A percentile compares a stretch with the other conserved stretches of the same genome.
Evolutionary conservation across 1,284 basidiomycete genomes (phyloP).

Genomic region (Ustilago curta): DNA sequence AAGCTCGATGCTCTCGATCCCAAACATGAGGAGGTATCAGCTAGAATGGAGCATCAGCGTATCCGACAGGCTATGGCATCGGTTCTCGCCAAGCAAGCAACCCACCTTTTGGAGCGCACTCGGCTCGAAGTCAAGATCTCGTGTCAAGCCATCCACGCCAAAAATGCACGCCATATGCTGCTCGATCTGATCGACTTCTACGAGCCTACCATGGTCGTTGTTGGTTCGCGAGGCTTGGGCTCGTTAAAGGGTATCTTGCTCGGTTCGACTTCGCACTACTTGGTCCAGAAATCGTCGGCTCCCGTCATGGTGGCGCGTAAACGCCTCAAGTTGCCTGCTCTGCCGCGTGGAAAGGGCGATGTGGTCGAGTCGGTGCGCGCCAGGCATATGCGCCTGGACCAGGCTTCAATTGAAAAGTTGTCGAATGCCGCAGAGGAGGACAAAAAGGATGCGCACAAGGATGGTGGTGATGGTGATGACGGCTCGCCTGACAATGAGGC

Average conservation of each 20-base stretch:
- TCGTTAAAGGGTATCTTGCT: slow-evolving; percentile 93
- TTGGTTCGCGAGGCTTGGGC: slow-evolving; percentile 89
- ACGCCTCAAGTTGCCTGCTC: slow-evolving; percentile 60
- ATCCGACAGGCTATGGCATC: slow-evolving; percentile 91
- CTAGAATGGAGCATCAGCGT: slow-evolving; percentile 85
- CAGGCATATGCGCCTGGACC: slow-evolving; percentile 65
- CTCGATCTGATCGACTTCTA: slow-evolving; percentile 87
- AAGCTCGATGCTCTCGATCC: slow-evolving; percentile 73
- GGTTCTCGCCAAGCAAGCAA: slow-evolving; percentile 85
- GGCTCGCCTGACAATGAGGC: slow-evolving; percentile 16
- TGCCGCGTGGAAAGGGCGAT: slow-evolving; percentile 66
- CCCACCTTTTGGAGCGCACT: slow-evolving; percentile 88
- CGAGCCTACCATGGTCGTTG: slow-evolving; percentile 92
- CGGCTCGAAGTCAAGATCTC: slow-evolving; percentile 84
- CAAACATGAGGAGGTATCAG: slow-evolving; percentile 75
- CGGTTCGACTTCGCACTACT: slow-evolving; percentile 96
- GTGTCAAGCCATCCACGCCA: slow-evolving; percentile 91
- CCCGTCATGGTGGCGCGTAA: slow-evolving; percentile 80
- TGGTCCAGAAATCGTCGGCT: slow-evolving; percentile 90
- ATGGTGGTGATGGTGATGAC: slow-evolving; percentile 9
- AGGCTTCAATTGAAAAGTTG: slow-evolving; percentile 65
- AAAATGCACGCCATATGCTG: slow-evolving; percentile 92
- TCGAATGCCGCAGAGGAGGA: slow-evolving; percentile 37
- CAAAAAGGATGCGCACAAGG: slow-evolving; percentile 15
- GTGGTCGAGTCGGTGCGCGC: slow-evolving; percentile 64